Evolutionary conservation across 495 filamentous ascomycete species (phyloP).

Genomic region (Tuber indicum): DNA sequence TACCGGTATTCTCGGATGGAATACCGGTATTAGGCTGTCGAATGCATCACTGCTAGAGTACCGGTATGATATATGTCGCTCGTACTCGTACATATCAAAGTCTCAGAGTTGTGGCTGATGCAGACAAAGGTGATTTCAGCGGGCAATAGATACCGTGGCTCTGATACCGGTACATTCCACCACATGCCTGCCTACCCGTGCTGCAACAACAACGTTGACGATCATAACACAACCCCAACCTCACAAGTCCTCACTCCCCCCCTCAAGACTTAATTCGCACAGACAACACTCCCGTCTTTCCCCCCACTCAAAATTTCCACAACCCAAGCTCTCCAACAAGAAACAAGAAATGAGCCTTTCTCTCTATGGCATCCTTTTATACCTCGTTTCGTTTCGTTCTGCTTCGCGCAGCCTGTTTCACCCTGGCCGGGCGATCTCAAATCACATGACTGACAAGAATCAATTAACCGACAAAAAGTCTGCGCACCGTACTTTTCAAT

Average conservation of each 20-base stretch:
- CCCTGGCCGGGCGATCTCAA: background rate
- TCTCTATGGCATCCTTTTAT: background rate
- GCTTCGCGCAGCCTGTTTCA: background rate
- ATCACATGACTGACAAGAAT: background rate
- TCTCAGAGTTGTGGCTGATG: background rate
- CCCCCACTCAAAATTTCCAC: background rate
- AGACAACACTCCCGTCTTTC: background rate
- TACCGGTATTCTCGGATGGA: background rate
- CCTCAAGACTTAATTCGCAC: background rate
- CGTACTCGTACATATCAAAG: background rate
- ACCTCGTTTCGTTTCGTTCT: background rate
- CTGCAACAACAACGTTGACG: background rate
- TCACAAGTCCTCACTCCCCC: background rate
- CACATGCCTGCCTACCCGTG: background rate
- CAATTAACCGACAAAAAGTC: background rate
- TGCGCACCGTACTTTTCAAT: background rate
- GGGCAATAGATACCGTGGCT: background rate
- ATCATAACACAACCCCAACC: background rate
- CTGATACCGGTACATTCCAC: constrained; percentile 3
- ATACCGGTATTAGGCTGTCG: background rate
- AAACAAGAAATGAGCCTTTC: background rate
- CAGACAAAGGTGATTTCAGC: background rate
- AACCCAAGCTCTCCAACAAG: background rate
- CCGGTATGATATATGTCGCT: background rate
- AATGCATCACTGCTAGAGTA: background rate